Base-by-base conservation (phyloP, 495 filamentous ascomycete species). In the Halenospora varia region DNA sequence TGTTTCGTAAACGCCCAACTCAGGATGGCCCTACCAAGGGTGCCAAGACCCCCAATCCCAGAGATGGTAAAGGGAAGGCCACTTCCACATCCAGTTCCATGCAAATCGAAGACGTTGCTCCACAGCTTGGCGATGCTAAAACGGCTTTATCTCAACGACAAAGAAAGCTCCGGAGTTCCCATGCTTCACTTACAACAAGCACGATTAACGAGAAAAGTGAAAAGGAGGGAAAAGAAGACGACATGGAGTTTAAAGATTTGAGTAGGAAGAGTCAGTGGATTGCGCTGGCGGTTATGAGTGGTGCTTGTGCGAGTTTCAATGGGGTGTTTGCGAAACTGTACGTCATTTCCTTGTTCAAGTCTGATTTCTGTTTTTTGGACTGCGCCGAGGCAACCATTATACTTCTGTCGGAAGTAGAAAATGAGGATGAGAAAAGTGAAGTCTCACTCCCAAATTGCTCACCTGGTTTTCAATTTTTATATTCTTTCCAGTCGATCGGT, bases 251-350 rank as follows among this genome's bases (percentile, higher is more conserved):
- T 17, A 24, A 63, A 49, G 58, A 68, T 46, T 25, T 64, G 44
- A 66, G 63, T 42, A 26, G 49, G 23, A 66, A 66, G 40, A 52
- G 54, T 18, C 74, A 78, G 51, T 98, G 94, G 94, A 79, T 97
- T 56, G 68, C 90, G 53, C 81, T 92, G 47, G 91, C 94, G 23
- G 63, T 95, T 35, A 83, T 89, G 40, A 94, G 88, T 69, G 94
- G 94, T 35, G 84, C 87, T 9, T 97, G 92, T 70, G 94, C 94
- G 13, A 90, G 92, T 35, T 83, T 94, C 63, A 98, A 98, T 65
- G 93, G 94, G 25, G 87, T 96, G 22, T 98, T 97, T 74, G 94
- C 94, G 0, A 98, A 97, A 71, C 75, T 98, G 90, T 95, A 78
- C 65, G 81, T 75, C 29, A 25, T 56, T 20, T 40, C 41, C 25